Evolutionary conservation across 495 filamentous ascomycete genomes (phyloP), one percentile per base, ranked within the genome.

Genomic region (Daldinia grandis): DNA sequence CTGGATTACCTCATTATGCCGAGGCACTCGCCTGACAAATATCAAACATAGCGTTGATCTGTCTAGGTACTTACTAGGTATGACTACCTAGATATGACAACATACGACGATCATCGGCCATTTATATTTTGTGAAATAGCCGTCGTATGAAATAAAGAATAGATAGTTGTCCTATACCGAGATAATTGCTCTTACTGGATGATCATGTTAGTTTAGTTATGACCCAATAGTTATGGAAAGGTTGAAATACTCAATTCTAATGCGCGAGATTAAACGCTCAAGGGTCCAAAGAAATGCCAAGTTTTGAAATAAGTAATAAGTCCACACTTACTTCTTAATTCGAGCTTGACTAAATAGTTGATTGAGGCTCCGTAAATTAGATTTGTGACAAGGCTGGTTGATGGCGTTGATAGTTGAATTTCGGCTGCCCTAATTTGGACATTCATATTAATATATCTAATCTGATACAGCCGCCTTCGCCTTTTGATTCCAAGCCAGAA

Each of bases 341-440:
- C 9, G 9, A 21, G 8, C 8, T 9, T 47, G 17, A 24, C 8
- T 5, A 3, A 24, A 24, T 47, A 21, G 42, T 24, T 24, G 10
- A 47, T 47, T 24, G 9, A 24, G 8, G 42, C 9, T 21, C 9
- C 3, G 5, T 19, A 10, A 9, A 8, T 9, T n/a, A n/a, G n/a
- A n/a, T n/a, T n/a, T n/a, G n/a, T n/a, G n/a, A n/a, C n/a, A n/a
- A n/a, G n/a, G 64, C 10, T 44, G 27, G 31, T 60, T 56, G 42
- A 58, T 50, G 68, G 57, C 61, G 56, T 60, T 65, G 56, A 68
- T 72, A 62, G 49, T 62, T 30, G 47, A 35, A 66, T 28, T 28
- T 27, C 42, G 6, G 15, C 15, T 60, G 14, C 21, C 66, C 55
- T 28, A 6, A 64, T 58, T 63, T 53, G 66, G 66, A 63, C 15